Base-by-base conservation (phyloP, 257 asterid species). In the Osmanthus fragrans region DNA sequence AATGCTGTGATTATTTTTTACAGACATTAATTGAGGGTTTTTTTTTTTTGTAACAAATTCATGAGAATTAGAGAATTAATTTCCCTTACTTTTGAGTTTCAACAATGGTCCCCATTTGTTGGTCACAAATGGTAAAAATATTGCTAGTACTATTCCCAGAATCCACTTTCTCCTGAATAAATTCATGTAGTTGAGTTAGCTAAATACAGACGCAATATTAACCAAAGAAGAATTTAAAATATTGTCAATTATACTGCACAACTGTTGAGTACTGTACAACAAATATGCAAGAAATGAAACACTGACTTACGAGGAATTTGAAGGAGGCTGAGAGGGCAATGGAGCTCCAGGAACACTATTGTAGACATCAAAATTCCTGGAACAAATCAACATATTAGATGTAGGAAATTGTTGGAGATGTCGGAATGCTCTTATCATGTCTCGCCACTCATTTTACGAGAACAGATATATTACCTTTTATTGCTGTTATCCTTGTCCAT, bases 291-390 rank as follows among this genome's bases (percentile, higher is more conserved):
- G 29, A 9, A 11, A 11, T 7, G 30, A 16, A 4, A 34, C 40
- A 54, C 18, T 15, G 70, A 71, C 84, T 80, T 76, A 85, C 91
- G 19, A 36, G 9, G 83, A 78, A 36, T 82, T 79, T 64, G 89
- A 64, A 29, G 91, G 84, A 73, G 85, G 85, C 25, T 73, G 78
- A 58, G 89, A 74, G 49, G 91, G 88, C 82, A 76, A 73, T 71
- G 91, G 91, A 65, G 88, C 79, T 77, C 77, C 80, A 19, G 80
- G 77, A 83, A 39, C 60, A 47, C 68, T 47, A n/a, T 60, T 79
- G 39, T 80, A 3, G 56, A 66, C 79, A 27, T 87, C 85, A 73
- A 81, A 83, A 0, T 85, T 77, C 70, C 91, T 87, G 77, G 23
- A 73, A n/a, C 45, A 47, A 47, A 47, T 5, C 58, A 47, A 47